A percentile compares a stretch with the other conserved stretches of the same genome.
Evolutionary conservation across 1,284 basidiomycete species (phyloP).

Genomic region (Crucibulum cyathiforme): DNA sequence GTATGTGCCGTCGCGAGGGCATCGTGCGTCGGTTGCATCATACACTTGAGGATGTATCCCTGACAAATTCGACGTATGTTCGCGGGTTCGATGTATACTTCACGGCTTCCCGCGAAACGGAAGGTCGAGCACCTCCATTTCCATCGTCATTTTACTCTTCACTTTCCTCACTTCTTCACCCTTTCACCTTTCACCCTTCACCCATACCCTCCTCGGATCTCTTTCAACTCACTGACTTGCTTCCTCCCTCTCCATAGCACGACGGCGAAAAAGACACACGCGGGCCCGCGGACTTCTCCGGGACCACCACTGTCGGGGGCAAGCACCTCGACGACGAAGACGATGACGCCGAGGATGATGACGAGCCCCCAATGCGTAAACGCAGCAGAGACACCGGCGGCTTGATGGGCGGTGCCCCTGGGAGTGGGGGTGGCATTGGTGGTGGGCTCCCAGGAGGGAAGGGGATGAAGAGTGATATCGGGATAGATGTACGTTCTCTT

Average conservation of each 20-base stretch:
- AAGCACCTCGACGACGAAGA: slow-evolving; percentile 41
- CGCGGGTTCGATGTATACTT: too few species aligned
- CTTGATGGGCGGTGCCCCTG: slow-evolving; percentile 16
- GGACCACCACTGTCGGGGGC: slow-evolving; percentile 22
- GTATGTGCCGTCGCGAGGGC: neutral
- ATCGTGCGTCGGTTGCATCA: too few species aligned
- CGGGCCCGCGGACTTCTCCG: slow-evolving; percentile 53
- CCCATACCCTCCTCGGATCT: too few species aligned
- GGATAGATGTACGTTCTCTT: slow-evolving; percentile 21
- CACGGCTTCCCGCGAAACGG: too few species aligned
- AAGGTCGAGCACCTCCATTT: too few species aligned
- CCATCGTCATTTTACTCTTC: too few species aligned
- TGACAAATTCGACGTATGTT: too few species aligned
- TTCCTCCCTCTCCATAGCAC: slow-evolving; percentile 40
- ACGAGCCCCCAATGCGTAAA: slow-evolving; percentile 11
- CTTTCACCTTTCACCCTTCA: too few species aligned
- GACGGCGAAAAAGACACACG: slow-evolving; percentile 59
- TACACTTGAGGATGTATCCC: too few species aligned
- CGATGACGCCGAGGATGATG: slow-evolving; percentile 49
- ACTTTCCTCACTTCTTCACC: too few species aligned
- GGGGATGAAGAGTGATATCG: slow-evolving; percentile 15
- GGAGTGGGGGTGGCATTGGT: slow-evolving; percentile 20
- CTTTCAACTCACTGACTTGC: too few species aligned
- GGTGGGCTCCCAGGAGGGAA: slow-evolving; percentile 16
- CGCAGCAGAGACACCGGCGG: slow-evolving; percentile 24